Evolutionary conservation across 2,329 filamentous ascomycete species (phyloP), one percentile per base, ranked within the genome.

Genomic region (Colletotrichum lentis): DNA sequence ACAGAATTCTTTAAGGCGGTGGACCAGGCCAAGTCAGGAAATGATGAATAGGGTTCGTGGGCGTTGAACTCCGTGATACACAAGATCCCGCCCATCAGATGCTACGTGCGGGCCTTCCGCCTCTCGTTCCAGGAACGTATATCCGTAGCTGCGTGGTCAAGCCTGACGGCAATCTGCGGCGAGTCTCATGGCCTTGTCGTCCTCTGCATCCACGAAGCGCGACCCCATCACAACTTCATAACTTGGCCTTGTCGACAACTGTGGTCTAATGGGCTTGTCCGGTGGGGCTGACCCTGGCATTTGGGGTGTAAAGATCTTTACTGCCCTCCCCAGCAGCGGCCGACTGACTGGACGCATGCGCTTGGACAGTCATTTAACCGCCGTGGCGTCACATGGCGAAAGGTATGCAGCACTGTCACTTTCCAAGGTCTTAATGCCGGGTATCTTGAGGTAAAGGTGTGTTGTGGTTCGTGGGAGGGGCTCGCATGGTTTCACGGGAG

Each of bases 191-290:
- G 50, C 14, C 24, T 22, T 54, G 22, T 35, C 31, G 8, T 43
- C 31, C 11, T n/a, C 39, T 22, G 46, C 55, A 66, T 61, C 49
- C 55, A 59, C n/a, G n/a, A 54, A 35, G 55, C 65, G 47, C 65
- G 24, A 50, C 50, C 14, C 20, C 11, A 43, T 35, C 22, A 11
- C 39, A n/a, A 58, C 11, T 47, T 35, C 27, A 11, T 39, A n/a
- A 58, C n/a, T 22, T 31, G 61, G 20, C 50, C 43, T 31, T 22
- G 18, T 16, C 27, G 27, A 22, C 18, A 10, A 3, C n/a, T 39
- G 22, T 14, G 50, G 6, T 16, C 18, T 22, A 20, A 62, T 24
- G 18, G 47, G 27, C 22, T 16, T 47, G 24, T 24, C 35, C 16
- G 41, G 12, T 46, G 10, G 54, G 11, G 35, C 20, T 10, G 16